These are phyloP conservation scores for Lactifluus echinatus DNA, from an alignment of 768 basidiomycete species.

Conservation along the genomic window DNA sequence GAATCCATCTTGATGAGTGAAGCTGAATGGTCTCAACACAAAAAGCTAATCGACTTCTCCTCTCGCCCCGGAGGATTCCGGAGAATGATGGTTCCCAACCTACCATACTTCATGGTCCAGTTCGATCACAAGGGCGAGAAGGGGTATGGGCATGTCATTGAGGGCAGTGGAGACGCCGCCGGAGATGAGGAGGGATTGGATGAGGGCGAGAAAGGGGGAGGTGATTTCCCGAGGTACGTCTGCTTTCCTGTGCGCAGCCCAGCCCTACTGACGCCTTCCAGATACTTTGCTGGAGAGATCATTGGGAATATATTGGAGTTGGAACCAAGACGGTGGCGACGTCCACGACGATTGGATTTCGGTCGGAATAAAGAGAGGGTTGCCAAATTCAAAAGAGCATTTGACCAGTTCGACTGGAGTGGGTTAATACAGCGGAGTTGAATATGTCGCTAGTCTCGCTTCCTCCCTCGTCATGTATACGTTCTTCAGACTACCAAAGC, in stretches of 20 bases:
- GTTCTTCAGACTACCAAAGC: not conserved
- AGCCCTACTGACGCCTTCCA: slow-evolving; percentile 25
- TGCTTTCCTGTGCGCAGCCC: not conserved
- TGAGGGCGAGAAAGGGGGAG: slow-evolving; percentile 85
- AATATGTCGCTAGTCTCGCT: not conserved
- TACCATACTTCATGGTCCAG: slow-evolving; percentile 98
- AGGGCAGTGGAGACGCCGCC: slow-evolving; percentile 66
- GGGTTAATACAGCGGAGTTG: slow-evolving; percentile 45
- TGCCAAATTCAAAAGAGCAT: slow-evolving; percentile 59
- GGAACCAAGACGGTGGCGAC: slow-evolving; percentile 79
- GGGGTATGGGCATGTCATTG: slow-evolving; percentile 97
- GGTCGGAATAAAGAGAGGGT: slow-evolving; percentile 64
- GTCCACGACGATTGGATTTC: slow-evolving; percentile 67
- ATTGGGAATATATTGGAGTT: slow-evolving; percentile 86
- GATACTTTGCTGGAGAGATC: slow-evolving; percentile 93
- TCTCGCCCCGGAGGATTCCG: slow-evolving; percentile 87
- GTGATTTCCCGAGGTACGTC: slow-evolving; percentile 78
- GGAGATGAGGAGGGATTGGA: slow-evolving; percentile 61
- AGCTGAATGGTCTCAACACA: slow-evolving; percentile 97
- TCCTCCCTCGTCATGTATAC: not conserved
- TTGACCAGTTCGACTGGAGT: slow-evolving; percentile 77
- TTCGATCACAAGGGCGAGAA: slow-evolving; percentile 98
- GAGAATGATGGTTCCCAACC: slow-evolving; percentile 88
- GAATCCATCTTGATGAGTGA: slow-evolving; percentile 93
- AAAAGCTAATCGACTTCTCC: slow-evolving; percentile 92